Evolutionary conservation across 495 filamentous ascomycete genomes (phyloP).

Genomic region (Daldinia bambusicola): DNA sequence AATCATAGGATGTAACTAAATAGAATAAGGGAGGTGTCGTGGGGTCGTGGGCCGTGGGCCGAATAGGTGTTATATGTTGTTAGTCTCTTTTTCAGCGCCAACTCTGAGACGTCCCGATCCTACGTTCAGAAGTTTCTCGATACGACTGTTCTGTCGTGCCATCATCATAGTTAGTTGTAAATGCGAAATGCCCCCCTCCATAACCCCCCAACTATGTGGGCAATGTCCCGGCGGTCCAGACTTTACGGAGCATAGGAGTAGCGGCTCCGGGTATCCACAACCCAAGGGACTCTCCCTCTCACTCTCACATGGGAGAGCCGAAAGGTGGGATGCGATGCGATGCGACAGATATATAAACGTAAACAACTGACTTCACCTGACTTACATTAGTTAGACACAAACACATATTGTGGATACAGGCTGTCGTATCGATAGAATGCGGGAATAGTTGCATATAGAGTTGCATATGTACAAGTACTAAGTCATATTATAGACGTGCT

Average conservation of each 20-base stretch:
- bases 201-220: conserved; percentile 11
- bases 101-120: conserved; percentile 35
- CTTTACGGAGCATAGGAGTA: conserved; percentile 34
- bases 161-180: not conserved
- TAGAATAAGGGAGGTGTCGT: conserved; percentile 26
- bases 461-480: not conserved
- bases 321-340: conserved; percentile 34
- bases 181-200: not conserved
- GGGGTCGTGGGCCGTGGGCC: conserved; percentile 38
- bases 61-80: not conserved
- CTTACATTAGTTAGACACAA: conserved; percentile 4
- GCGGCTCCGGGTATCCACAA: conserved; percentile 41
- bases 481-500: not conserved
- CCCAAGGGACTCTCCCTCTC: not conserved
- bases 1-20: too few species aligned
- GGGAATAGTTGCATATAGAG: conserved; percentile 2
- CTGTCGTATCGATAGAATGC: conserved; percentile 4
- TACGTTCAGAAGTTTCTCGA: conserved; percentile 38
- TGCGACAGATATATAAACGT: conserved; percentile 22
- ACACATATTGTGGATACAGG: not conserved
- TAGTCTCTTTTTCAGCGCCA: conserved; percentile 29
- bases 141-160: conserved; percentile 33
- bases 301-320: conserved; percentile 24
- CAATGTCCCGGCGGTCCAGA: conserved; percentile 27
- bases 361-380: not conserved